Conservation (phyloP, 306 rosid species). For the Oxytropis ochrocephala region DNA sequence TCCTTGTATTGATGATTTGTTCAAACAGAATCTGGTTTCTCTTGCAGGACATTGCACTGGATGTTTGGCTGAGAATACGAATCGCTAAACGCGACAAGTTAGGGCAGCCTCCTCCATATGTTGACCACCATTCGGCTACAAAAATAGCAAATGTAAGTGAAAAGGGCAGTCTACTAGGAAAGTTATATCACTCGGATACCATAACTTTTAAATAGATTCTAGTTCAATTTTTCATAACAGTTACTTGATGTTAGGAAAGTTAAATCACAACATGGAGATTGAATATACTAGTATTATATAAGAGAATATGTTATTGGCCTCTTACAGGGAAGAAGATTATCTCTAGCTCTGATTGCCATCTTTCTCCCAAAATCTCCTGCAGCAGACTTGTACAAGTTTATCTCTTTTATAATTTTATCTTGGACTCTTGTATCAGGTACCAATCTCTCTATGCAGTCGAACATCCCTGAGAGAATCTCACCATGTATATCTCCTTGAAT, state of each 20-base stretch:
- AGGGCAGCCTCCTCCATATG: conserved; percentile 89
- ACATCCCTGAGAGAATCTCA: conserved; percentile 59
- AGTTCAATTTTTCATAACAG: neutral
- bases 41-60: conserved; percentile 45
- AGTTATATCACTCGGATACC: neutral
- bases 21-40: conserved; percentile 49
- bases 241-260: neutral
- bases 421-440: conserved; percentile 78
- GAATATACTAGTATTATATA: conserved; percentile 19
- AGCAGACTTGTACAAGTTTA: conserved; percentile 62
- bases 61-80: conserved; percentile 85
- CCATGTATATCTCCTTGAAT: conserved; percentile 62
- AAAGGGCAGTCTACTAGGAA: neutral
- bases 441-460: conserved; percentile 90
- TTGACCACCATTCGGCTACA: conserved; percentile 95
- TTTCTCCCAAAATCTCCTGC: conserved; percentile 84
- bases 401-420: conserved; percentile 81
- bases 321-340: conserved; percentile 86
- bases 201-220: neutral
- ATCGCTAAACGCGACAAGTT: conserved; percentile 74
- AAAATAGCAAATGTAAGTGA: conserved; percentile 24
- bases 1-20: conserved; percentile 49
- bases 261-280: conserved; percentile 10
- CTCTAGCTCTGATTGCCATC: conserved; percentile 88
- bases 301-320: conserved; percentile 19